Base-by-base conservation (phyloP, 495 filamentous ascomycete species). In the Xylaria longipes region DNA sequence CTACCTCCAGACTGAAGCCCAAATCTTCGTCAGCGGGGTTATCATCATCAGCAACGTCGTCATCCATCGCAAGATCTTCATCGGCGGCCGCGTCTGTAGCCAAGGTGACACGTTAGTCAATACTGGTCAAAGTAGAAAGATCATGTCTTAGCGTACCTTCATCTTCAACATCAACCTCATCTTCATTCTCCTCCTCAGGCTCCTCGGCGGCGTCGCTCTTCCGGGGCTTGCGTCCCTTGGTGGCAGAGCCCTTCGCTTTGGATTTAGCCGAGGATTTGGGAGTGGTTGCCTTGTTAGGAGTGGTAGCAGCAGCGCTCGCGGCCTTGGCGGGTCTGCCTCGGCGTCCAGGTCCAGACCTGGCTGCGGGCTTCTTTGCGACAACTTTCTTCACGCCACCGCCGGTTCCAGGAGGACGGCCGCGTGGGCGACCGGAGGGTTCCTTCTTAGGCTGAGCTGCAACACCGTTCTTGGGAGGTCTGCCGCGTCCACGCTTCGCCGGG, bases 341-440 rank as follows among this genome's bases (percentile, higher is more conserved):
- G 8, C 69, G 46, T 52, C 67, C 60, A 37, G 72, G 41, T 17
- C 68, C 57, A 68, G 68, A 68, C 45, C 33, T 75, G 45, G 71
- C 68, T 17, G 62, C 50, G 58, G 79, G 52, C 64, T 72, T 75
- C 15, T 72, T 72, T 25, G 73, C 54, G 3, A 68, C 52, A 0
- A 76, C 65, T 70, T 82, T 84, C 76, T 83, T 83, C 14, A 80
- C 78, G 31, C 78, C 78, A 39, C 29, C 60, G 25, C 77, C 75
- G 52, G 72, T 76, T 68, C 83, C 84, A 64, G 81, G 80, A 72
- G 84, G 84, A 17, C 84, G 75, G 58, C 84, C 84, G 45, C 84
- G 81, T 20, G 83, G 83, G 12, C 81, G 80, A 35, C 84, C 84
- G 35, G 78, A 66, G 31, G 84, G 81, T 17, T 29, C 69, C 5